Evolutionary conservation across 768 basidiomycete genomes (phyloP), one percentile per base, ranked within the genome.

Genomic region (Boletus rubescentipes): DNA sequence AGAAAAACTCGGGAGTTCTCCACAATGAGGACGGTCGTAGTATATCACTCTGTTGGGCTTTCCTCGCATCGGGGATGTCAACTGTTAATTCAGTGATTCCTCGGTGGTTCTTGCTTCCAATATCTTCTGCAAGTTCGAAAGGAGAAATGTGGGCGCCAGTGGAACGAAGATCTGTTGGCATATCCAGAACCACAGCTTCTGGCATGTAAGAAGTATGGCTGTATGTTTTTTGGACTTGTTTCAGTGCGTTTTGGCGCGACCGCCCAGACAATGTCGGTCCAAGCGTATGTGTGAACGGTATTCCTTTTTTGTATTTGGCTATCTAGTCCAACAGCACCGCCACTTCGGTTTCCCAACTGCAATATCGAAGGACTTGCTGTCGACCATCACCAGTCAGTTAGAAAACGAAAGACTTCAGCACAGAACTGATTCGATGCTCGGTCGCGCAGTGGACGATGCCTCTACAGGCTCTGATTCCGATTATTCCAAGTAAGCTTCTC

Each of bases 381-480:
- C 32, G 38, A 42, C 53, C 46, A 43, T 37, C 49, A 57, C 61
- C 54, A 67, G 66, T 66, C 58, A 67, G 63, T 69, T 50, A 34
- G 46, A 57, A 44, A 49, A 46, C 58, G 46, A 37, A 50, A 37
- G 26, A 43, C 38, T 42, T 58, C 56, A 60, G 38, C 55, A 57
- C 52, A 49, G 31, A 54, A 54, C 70, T 59, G 46, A 67, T 55
- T 53, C 54, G 37, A 75, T 77, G 73, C 62, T 74, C 57, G 69
- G 67, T 53, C 71, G 66, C 37, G 57, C 72, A 86, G 87, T 91
- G 86, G 90, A 91, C 64, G 90, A 91, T 58, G 76, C 84, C n/a
- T 91, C 90, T 35, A 89, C 93, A 3, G 93, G 93, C 43, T 95
- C 94, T 14, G 94, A 96, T 68, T 94, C 92, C 31, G 94, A 96